phyloP scores from a whole-genome alignment of 345 rosid genomes.

The Toxicodendron radicans region DNA sequence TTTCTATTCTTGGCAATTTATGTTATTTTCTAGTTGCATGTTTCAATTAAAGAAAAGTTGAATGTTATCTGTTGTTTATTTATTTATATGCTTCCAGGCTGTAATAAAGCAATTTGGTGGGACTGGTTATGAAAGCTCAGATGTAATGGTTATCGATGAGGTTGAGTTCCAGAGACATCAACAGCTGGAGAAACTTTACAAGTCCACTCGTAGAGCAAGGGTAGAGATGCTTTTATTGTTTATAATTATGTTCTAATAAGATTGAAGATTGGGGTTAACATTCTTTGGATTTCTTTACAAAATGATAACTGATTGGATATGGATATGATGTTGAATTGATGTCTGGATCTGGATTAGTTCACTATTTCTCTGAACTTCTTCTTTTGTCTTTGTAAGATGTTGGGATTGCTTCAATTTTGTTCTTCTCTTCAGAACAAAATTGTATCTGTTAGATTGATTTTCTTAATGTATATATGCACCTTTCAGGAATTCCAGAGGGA shows the following conservation, averaged over 20 bases:
- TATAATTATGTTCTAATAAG: background rate
- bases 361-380: background rate
- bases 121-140: slow-evolving; percentile 89
- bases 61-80: background rate
- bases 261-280: background rate
- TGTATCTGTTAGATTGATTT: slow-evolving; percentile 14
- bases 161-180: slow-evolving; percentile 94
- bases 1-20: background rate
- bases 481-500: slow-evolving; percentile 91
- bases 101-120: slow-evolving; percentile 91
- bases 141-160: slow-evolving; percentile 85
- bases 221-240: slow-evolving; percentile 33
- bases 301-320: background rate
- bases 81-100: slow-evolving; percentile 54
- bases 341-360: background rate
- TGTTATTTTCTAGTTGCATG: background rate
- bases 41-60: background rate
- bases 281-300: background rate
- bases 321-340: background rate
- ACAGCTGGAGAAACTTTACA: slow-evolving; percentile 83
- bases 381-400: slow-evolving; percentile 7
- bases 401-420: slow-evolving; percentile 5
- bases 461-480: slow-evolving; percentile 8
- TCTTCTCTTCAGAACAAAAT: background rate
- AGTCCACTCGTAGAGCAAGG: slow-evolving; percentile 78